These are phyloP conservation scores for Fusarium floridanum DNA, from an alignment of 2,329 filamentous ascomycete genomes.

Conservation along the genomic window DNA sequence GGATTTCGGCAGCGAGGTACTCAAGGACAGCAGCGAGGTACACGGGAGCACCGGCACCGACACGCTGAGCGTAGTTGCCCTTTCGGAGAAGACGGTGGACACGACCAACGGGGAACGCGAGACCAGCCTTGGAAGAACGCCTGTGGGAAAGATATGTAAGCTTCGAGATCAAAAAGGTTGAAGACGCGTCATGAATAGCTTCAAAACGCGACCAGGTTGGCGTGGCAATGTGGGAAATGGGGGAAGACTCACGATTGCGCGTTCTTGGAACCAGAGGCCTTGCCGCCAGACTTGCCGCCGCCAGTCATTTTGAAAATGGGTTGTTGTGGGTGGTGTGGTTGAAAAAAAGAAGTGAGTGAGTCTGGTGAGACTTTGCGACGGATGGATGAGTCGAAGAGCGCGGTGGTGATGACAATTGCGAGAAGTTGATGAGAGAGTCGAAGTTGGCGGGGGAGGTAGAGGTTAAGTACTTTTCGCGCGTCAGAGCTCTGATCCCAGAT, in stretches of 20 bases:
- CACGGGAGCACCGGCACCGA: constrained; percentile 97
- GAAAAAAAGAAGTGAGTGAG: constrained; percentile 22
- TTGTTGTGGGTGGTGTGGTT: constrained; percentile 41
- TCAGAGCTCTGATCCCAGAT: constrained; percentile 62
- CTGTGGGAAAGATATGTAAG: constrained; percentile 61
- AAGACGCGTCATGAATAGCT: not conserved
- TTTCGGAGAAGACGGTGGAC: constrained; percentile 98
- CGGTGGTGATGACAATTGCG: constrained; percentile 55
- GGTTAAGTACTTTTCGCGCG: constrained; percentile 70
- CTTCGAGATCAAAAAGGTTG: not conserved
- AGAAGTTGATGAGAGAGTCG: constrained; percentile 51
- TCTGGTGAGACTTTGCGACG: constrained; percentile 40
- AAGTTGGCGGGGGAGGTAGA: constrained; percentile 60
- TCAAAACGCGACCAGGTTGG: constrained; percentile 12
- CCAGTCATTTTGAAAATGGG: constrained; percentile 92
- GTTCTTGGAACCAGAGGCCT: constrained; percentile 99
- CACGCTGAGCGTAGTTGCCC: constrained; percentile 99
- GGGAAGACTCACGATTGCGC: constrained; percentile 89
- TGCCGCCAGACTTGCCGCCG: constrained; percentile 99
- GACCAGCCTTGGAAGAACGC: constrained; percentile 98
- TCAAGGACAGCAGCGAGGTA: constrained; percentile 98
- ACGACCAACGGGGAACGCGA: constrained; percentile 99
- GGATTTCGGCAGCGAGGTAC: constrained; percentile 98
- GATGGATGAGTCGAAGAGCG: constrained; percentile 48
- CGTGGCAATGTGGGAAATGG: constrained; percentile 7